Base-by-base conservation (phyloP, 371 early-diverging fungal species). In the Funneliformis caledonium region DNA sequence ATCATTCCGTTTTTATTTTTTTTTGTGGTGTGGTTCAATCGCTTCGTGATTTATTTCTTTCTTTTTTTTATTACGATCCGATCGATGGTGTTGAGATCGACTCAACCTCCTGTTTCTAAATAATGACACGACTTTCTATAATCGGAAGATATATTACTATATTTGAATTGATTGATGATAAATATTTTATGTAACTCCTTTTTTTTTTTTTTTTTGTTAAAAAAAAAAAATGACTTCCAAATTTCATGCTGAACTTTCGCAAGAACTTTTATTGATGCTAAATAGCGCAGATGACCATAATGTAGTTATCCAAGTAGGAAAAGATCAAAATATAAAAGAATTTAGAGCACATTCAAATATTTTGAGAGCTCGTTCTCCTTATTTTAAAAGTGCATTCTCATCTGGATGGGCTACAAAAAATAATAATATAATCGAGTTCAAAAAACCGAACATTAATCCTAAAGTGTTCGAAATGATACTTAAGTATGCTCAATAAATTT, bases 311-410 rank as follows among this genome's bases (percentile, higher is more conserved):
- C 11, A 60, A 60, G 74, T 74, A 1, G 74, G 59, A 9, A 56
- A 74, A 59, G 16, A 37, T 48, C 52, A 47, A 9, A 50, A 56
- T 31, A 74, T 31, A 11, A 47, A 10, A 9, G 22, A n/a, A 52
- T 74, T 26, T 56, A 16, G 7, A 12, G 74, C 59, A n/a, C 72
- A 74, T 26, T 73, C 74, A n/a, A n/a, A 16, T n/a, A 74, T 59
- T 26, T 19, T 73, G 2, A 47, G 11, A 14, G 48, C 9, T 42
- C 43, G 74, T n/a, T 73, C 74, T 11, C 6, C 48, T 16, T 73
- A 50, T 56, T 73, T 73, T 33, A 73, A 56, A 31, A n/a, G 11
- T 52, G 74, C 59, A 14, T 74, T 74, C 6, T 74, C 74, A 48
- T 14, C 31, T 8, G 50, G 4, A 48, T 74, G 26, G 59, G 59